Percentiles rank a stretch among this genome's conserved stretches.
phyloP scores from a whole-genome alignment of 2,329 filamentous ascomycete genomes.

The Helminthosporium solani region DNA sequence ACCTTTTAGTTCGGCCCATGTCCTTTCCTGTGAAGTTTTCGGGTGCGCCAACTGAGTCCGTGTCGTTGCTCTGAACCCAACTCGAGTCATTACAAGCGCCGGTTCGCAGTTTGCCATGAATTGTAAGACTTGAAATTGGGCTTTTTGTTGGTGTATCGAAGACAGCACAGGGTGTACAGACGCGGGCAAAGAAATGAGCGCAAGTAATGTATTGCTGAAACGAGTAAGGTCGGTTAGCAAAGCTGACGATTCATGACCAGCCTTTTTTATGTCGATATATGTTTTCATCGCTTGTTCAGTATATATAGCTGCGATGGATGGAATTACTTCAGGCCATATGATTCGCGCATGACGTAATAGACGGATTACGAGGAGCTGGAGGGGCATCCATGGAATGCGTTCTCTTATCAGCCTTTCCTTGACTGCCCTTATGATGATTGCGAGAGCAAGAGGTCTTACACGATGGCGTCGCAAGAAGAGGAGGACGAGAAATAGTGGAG shows the following conservation, averaged over 20 bases:
- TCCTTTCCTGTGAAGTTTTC: slow-evolving; percentile 57
- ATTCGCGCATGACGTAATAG: slow-evolving; percentile 34
- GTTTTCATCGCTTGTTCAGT: slow-evolving; percentile 24
- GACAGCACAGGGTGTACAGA: slow-evolving; percentile 52
- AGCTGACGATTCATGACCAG: slow-evolving; percentile 2
- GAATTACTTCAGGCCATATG: slow-evolving; percentile 33
- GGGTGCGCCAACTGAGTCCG: slow-evolving; percentile 58
- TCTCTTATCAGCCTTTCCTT: slow-evolving; percentile 15
- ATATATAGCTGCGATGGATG: slow-evolving; percentile 34
- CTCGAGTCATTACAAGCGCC: slow-evolving; percentile 55
- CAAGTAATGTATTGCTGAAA: slow-evolving; percentile 53
- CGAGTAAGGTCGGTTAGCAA: slow-evolving; percentile 31
- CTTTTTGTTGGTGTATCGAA: slow-evolving; percentile 53
- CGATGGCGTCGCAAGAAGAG: slow-evolving; percentile 34
- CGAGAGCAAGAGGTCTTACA: slow-evolving; percentile 22
- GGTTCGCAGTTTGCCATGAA: slow-evolving; percentile 59
- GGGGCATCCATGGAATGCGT: slow-evolving; percentile 20
- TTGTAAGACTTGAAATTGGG: slow-evolving; percentile 58
- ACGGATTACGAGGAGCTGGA: slow-evolving; percentile 28
- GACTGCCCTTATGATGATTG: slow-evolving; percentile 27
- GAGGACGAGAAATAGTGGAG: slow-evolving; percentile 35
- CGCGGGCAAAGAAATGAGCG: slow-evolving; percentile 51
- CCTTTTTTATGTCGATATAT: slow-evolving; percentile 1
- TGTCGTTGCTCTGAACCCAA: slow-evolving; percentile 59
- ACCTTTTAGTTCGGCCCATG: slow-evolving; percentile 61